Percentiles rank a stretch among this genome's conserved stretches.
phyloP scores from a whole-genome alignment of 2,329 filamentous ascomycete genomes.

The Verticillium albo-atrum region DNA sequence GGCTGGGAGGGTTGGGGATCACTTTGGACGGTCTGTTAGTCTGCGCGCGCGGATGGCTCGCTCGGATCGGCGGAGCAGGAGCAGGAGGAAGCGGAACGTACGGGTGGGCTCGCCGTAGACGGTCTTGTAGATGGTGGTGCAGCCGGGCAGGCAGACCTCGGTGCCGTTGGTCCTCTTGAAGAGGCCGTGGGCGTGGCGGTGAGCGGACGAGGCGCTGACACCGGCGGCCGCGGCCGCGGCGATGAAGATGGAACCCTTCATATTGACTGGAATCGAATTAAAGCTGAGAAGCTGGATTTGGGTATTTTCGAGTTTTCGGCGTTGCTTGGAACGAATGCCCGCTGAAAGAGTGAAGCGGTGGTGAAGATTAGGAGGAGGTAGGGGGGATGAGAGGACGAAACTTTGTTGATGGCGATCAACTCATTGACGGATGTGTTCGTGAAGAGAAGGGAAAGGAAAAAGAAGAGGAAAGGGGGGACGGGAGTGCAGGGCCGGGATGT shows the following conservation, averaged over 20 bases:
- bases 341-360: slow-evolving; percentile 87
- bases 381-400: slow-evolving; percentile 47
- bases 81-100: slow-evolving; percentile 32
- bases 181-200: slow-evolving; percentile 60
- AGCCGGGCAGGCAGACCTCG: slow-evolving; percentile 54
- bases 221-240: slow-evolving; percentile 58
- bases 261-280: slow-evolving; percentile 42
- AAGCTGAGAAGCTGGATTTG: slow-evolving; percentile 13
- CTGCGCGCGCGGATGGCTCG: slow-evolving; percentile 1
- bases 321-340: slow-evolving; percentile 61
- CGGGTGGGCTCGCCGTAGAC: slow-evolving; percentile 62
- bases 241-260: slow-evolving; percentile 70
- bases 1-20: slow-evolving; percentile 32
- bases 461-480: slow-evolving; percentile 27
- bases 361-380: slow-evolving; percentile 26
- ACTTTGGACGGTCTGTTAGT: slow-evolving; percentile 17
- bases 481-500: slow-evolving; percentile 31
- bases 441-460: slow-evolving; percentile 28
- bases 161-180: slow-evolving; percentile 45
- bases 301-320: slow-evolving; percentile 22
- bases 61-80: background rate
- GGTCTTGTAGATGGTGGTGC: slow-evolving; percentile 71
- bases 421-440: slow-evolving; percentile 41
- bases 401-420: slow-evolving; percentile 47
- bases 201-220: slow-evolving; percentile 50